Conservation (phyloP, 306 rosid genomes). For the Oxytropis ochrocephala region DNA sequence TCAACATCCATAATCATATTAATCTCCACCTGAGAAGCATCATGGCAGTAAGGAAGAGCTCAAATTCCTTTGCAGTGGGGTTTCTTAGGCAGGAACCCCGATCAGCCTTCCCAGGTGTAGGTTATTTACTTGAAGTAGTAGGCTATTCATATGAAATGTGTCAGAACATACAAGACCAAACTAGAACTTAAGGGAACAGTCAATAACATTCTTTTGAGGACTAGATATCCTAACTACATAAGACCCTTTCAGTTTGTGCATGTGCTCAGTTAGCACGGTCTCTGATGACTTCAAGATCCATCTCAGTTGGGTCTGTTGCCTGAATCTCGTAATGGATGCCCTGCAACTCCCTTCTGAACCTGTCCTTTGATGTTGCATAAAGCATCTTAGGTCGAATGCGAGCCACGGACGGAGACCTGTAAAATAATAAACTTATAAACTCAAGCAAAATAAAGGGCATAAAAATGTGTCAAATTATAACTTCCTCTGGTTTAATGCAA, state of each 20-base stretch:
- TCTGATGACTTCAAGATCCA: conserved; percentile 70
- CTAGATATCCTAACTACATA: conserved; percentile 28
- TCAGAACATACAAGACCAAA: conserved; percentile 25
- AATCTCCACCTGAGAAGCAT: conserved; percentile 56
- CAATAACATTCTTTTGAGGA: conserved; percentile 19
- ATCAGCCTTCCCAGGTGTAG: conserved; percentile 59
- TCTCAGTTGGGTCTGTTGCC: conserved; percentile 81
- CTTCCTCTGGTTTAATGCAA: not conserved
- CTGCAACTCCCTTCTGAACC: conserved; percentile 69
- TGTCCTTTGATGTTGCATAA: conserved; percentile 75
- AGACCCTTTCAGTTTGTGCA: conserved; percentile 1
- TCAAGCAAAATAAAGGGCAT: not conserved
- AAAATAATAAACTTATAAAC: conserved; percentile 3
- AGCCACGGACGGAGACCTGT: conserved; percentile 72
- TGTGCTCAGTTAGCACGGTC: conserved; percentile 61
- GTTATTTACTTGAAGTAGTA: conserved; percentile 36
- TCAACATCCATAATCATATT: conserved; percentile 20
- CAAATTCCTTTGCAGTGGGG: conserved; percentile 34
- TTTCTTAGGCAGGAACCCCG: conserved; percentile 33
- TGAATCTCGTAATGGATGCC: conserved; percentile 87
- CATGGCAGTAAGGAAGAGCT: conserved; percentile 49
- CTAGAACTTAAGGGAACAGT: conserved; percentile 23
- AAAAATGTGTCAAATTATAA: not conserved
- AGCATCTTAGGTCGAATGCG: conserved; percentile 82
- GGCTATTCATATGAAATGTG: conserved; percentile 10